Conservation (phyloP, 805 yeast genomes). For the Lipomyces kockii region DNA sequence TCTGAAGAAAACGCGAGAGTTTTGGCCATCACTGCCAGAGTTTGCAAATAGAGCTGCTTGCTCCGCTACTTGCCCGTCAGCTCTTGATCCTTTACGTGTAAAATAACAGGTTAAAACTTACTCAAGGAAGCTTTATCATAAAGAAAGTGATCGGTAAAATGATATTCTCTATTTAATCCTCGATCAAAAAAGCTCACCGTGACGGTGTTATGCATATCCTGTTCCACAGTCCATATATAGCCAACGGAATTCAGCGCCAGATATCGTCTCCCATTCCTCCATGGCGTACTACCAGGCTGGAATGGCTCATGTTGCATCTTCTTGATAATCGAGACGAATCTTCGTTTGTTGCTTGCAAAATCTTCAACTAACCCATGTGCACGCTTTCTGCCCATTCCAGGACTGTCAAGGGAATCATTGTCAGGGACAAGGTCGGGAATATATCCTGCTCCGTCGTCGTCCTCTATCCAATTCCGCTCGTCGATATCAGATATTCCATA, state of each 20-base stretch:
- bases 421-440: conserved; percentile 24
- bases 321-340: conserved; percentile 12
- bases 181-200: conserved; percentile 88
- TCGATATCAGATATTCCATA: conserved; percentile 40
- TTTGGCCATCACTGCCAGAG: conserved; percentile 42
- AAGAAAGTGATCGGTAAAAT: conserved; percentile 74
- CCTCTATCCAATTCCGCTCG: conserved; percentile 56
- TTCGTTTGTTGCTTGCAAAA: conserved; percentile 11
- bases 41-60: conserved; percentile 66
- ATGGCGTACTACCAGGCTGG: conserved; percentile 89
- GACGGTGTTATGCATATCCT: conserved; percentile 65
- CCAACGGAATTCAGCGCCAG: conserved; percentile 57
- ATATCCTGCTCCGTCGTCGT: conserved; percentile 58
- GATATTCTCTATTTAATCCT: conserved; percentile 74
- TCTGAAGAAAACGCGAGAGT: conserved; percentile 61
- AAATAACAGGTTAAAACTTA: background rate
- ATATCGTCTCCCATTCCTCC: conserved; percentile 71
- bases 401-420: conserved; percentile 15
- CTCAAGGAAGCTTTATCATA: conserved; percentile 69
- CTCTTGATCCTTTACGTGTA: background rate
- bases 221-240: conserved; percentile 76
- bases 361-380: conserved; percentile 1
- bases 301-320: conserved; percentile 54
- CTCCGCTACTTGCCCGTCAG: conserved; percentile 10
- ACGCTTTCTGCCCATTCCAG: conserved; percentile 1